Conservation (phyloP, 2,329 filamentous ascomycete genomes). For the Clonostachys rosea region DNA sequence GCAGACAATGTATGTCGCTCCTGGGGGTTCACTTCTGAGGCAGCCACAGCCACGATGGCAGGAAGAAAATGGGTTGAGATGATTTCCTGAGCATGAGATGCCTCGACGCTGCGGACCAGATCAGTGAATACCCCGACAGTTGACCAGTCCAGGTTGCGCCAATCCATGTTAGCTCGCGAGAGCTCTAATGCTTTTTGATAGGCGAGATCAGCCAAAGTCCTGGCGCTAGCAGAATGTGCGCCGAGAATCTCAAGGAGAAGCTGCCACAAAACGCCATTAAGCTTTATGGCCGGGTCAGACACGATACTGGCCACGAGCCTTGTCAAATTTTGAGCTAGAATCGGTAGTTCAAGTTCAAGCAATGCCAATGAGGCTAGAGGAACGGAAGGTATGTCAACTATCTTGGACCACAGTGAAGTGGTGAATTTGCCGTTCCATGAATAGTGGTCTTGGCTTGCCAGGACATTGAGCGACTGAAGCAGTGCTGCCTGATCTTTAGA, state of each 20-base stretch:
- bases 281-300: conserved; percentile 40
- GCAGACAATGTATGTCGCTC: conserved; percentile 25
- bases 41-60: conserved; percentile 36
- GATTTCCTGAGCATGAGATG: conserved; percentile 28
- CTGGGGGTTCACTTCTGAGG: conserved; percentile 8
- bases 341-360: conserved; percentile 60
- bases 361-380: conserved; percentile 56
- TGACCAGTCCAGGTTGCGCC: not conserved
- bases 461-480: conserved; percentile 41
- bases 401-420: conserved; percentile 46
- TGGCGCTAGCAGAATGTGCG: conserved; percentile 27
- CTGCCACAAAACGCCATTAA: conserved; percentile 42
- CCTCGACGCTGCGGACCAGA: conserved; percentile 15
- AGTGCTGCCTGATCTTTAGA: conserved; percentile 1
- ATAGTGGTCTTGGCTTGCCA: conserved; percentile 31
- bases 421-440: conserved; percentile 33
- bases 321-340: conserved; percentile 51
- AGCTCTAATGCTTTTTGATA: conserved; percentile 14
- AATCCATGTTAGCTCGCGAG: not conserved
- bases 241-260: conserved; percentile 35
- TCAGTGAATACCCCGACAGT: not conserved
- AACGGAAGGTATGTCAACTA: conserved; percentile 46
- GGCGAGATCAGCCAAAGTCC: conserved; percentile 15
- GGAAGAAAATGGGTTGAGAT: conserved; percentile 37
- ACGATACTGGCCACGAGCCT: conserved; percentile 42